Evolutionary conservation across 345 rosid genomes (phyloP).

Genomic region (Sonneratia caseolaris): DNA sequence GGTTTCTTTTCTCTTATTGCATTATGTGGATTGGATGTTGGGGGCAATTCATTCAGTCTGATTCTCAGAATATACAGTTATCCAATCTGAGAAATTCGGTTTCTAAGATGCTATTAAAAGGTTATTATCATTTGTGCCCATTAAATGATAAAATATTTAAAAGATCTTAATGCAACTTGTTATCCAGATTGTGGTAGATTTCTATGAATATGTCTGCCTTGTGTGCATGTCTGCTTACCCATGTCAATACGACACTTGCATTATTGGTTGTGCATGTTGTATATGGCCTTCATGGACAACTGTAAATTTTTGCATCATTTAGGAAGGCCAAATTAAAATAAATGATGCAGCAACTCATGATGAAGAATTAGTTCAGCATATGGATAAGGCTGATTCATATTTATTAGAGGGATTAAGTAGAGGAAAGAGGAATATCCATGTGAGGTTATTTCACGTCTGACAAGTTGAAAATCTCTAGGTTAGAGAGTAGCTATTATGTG

Average conservation of each 20-base stretch:
- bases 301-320: no score
- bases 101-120: no score
- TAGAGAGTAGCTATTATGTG: not conserved
- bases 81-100: no score
- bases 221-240: no score
- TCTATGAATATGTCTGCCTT: not conserved
- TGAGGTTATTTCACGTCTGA: not conserved
- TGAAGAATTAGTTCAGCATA: not conserved
- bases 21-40: no score
- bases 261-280: not conserved
- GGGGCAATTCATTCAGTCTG: no score
- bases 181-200: not conserved
- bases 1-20: no score
- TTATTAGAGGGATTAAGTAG: not conserved
- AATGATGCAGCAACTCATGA: not conserved
- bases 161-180: no score
- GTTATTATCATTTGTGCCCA: no score
- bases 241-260: not conserved
- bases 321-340: no score
- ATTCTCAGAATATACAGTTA: no score
- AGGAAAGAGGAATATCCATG: not conserved
- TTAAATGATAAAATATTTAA: no score
- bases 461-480: not conserved
- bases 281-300: not conserved
- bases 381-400: not conserved